Percentiles rank a stretch among this genome's conserved stretches.
These are phyloP conservation scores for Floccularia luteovirens DNA, from an alignment of 768 basidiomycete species.

Conservation along the genomic window DNA sequence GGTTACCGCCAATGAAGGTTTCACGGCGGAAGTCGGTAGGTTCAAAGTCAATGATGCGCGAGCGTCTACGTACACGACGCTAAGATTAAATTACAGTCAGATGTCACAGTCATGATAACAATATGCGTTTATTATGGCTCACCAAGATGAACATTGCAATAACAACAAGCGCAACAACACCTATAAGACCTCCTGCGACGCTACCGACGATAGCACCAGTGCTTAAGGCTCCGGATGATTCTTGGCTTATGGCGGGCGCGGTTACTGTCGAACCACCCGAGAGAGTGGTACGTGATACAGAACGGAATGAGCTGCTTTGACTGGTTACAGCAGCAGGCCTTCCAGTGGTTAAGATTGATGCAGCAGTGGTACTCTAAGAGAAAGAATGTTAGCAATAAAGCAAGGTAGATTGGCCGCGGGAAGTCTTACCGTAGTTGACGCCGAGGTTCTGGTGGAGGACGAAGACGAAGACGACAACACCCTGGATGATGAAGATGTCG, in stretches of 20 bases:
- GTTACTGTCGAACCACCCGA: conserved; percentile 12
- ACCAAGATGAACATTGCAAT: conserved; percentile 25
- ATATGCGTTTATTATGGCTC: background rate
- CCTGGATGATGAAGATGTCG: conserved; percentile 7
- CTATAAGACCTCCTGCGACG: conserved; percentile 30
- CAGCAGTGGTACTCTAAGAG: conserved; percentile 8
- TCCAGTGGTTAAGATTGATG: conserved; percentile 8
- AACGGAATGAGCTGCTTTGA: conserved; percentile 13
- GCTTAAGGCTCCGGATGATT: conserved; percentile 12
- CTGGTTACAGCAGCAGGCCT: conserved; percentile 1
- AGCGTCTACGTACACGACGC: conserved; percentile 29
- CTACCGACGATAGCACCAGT: conserved; percentile 35
- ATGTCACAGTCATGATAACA: too few species aligned
- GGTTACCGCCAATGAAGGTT: conserved; percentile 16
- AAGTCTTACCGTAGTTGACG: conserved; percentile 8
- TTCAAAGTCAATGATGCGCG: conserved; percentile 26
- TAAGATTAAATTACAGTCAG: conserved; percentile 6
- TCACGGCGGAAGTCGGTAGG: conserved; percentile 18
- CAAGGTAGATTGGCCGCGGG: conserved; percentile 7
- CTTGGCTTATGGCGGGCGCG: conserved; percentile 7
- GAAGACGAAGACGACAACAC: conserved; percentile 9
- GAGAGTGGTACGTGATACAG: conserved; percentile 9
- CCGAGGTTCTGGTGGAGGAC: conserved; percentile 7
- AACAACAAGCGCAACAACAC: conserved; percentile 24
- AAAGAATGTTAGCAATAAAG: background rate